Conservation (phyloP, 2,329 filamentous ascomycete species). For the Ascochyta koolunga region DNA sequence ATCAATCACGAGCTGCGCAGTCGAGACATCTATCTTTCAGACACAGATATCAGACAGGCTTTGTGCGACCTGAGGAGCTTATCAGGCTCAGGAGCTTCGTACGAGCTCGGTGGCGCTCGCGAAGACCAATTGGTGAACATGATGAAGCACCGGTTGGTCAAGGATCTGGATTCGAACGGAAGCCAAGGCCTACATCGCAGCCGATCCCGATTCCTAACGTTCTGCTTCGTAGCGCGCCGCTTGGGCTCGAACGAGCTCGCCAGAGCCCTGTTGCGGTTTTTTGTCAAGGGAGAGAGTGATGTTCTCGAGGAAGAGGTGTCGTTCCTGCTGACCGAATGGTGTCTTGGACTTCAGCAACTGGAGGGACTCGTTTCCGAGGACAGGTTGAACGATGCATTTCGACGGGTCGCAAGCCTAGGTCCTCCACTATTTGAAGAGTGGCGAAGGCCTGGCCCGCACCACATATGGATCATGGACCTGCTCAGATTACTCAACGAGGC, state of each 20-base stretch:
- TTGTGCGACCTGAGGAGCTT: neutral
- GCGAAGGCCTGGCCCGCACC: neutral
- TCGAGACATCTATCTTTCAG: neutral
- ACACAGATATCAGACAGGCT: neutral
- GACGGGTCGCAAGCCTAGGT: neutral
- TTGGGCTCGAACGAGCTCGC: neutral
- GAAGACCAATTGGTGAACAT: neutral
- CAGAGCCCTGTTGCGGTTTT: neutral
- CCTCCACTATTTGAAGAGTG: constrained; percentile 6
- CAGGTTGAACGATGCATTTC: neutral
- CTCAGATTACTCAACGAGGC: neutral
- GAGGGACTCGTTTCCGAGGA: neutral
- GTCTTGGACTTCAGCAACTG: neutral
- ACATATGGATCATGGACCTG: neutral
- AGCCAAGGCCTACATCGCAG: neutral
- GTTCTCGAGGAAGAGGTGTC: neutral
- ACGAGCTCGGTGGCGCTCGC: neutral
- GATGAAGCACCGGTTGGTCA: neutral
- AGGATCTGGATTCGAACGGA: neutral
- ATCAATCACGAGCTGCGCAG: neutral
- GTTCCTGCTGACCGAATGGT: neutral
- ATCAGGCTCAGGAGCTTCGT: neutral
- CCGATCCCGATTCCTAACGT: constrained; percentile 1
- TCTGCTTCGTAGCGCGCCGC: neutral
- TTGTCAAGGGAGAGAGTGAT: neutral